Evolutionary conservation across 345 rosid species (phyloP), one percentile per base, ranked within the genome.

Genomic region (Cardamine occulta): DNA sequence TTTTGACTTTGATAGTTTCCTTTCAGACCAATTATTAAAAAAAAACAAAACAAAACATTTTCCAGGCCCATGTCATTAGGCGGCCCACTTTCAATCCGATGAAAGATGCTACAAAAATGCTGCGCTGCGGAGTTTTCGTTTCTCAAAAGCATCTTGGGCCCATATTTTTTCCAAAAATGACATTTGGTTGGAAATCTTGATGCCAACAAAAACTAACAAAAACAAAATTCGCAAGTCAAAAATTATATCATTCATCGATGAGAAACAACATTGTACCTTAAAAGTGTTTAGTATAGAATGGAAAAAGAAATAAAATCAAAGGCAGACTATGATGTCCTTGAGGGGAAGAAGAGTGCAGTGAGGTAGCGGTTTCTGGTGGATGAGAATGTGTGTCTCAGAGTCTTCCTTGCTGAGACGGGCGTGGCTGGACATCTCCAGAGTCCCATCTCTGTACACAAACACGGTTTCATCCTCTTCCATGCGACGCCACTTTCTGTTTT

Each of bases 401-500:
- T 66, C 59, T 19, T 48, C 7, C n/a, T 35, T 66, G 59, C 21
- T 19, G 0, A 21, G 19, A 34, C 4, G 35, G 8, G 8, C 1
- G 54, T 26, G 29, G 31, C 13, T 18, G 3, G 82, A 19, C 49
- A 31, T 80, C 5, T 80, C 86, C 7, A 80, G n/a, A 2, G 88
- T 85, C 44, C 87, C 91, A 57, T 83, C 85, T 60, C 82, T 74
- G 80, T 77, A 85, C 8, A 87, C 80, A 75, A 80, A 87, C 15
- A 77, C 60, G 10, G 39, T 44, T 17, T 83, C 85, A 13, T 74
- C 85, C 52, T 77, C 86, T 18, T 85, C 82, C 83, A 87, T 79
- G 1, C 78, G 52, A 12, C 78, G 62, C 89, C 89, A 85, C 56
- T 78, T 87, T 42, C 76, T 35, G 7, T 56, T 72, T 49, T 65